Conservation (phyloP, 352 stramenopile genomes). For the Globisporangium acanthophoron region DNA sequence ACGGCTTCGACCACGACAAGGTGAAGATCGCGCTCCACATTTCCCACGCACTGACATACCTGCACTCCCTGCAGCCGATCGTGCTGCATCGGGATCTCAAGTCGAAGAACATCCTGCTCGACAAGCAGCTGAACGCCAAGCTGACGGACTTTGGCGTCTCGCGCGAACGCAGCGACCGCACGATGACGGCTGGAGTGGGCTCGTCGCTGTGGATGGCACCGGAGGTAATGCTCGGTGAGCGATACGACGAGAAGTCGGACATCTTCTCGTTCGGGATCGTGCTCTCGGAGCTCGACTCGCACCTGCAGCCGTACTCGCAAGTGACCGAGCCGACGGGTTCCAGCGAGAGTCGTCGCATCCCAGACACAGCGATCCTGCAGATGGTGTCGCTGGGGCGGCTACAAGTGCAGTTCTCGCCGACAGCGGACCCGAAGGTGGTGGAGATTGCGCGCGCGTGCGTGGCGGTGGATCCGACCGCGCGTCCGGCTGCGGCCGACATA, state of each 20-base stretch:
- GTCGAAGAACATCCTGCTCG: conserved; percentile 51
- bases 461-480: conserved; percentile 19
- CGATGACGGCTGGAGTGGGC: conserved; percentile 30
- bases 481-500: conserved; percentile 26
- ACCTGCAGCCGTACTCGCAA: conserved; percentile 21
- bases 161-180: conserved; percentile 22
- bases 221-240: conserved; percentile 39
- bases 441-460: conserved; percentile 30
- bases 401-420: conserved; percentile 26
- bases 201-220: conserved; percentile 41
- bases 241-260: conserved; percentile 33
- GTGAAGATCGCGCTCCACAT: conserved; percentile 23
- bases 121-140: conserved; percentile 20
- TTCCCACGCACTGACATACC: conserved; percentile 29
- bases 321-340: conserved; percentile 8
- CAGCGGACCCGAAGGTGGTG: conserved; percentile 16
- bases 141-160: conserved; percentile 34
- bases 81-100: conserved; percentile 51
- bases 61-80: conserved; percentile 33
- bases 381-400: conserved; percentile 33
- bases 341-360: conserved; percentile 16
- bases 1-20: conserved; percentile 36
- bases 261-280: conserved; percentile 51
- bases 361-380: conserved; percentile 26
- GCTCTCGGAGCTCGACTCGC: conserved; percentile 36